phyloP scores from a whole-genome alignment of 2,329 filamentous ascomycete genomes.

The Cyanodermella asteris region DNA sequence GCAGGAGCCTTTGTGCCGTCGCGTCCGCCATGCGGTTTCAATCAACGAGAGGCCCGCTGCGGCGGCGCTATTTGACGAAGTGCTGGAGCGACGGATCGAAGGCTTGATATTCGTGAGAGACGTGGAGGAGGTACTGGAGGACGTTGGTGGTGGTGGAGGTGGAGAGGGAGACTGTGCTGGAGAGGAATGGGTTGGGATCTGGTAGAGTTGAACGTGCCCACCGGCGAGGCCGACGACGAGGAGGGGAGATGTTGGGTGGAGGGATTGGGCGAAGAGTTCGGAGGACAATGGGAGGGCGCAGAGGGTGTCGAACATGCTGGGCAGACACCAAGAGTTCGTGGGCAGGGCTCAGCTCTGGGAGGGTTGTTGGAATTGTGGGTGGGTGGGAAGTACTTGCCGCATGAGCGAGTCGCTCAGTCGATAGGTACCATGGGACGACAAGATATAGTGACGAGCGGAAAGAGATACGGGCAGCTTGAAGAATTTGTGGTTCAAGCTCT shows the following conservation, averaged over 20 bases:
- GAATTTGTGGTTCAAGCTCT: no score
- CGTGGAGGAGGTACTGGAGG: slow-evolving; percentile 19
- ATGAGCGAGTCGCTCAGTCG: no score
- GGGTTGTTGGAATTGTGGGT: no score
- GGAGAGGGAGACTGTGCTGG: slow-evolving; percentile 29
- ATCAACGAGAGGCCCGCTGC: slow-evolving; percentile 48
- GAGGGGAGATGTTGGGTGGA: slow-evolving; percentile 68
- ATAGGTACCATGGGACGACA: no score
- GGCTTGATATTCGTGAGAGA: no score
- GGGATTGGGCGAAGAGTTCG: slow-evolving; percentile 71
- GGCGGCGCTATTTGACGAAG: slow-evolving; percentile 11
- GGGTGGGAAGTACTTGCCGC: no score
- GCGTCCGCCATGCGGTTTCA: slow-evolving; percentile 66
- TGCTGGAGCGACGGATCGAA: no score
- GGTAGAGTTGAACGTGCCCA: slow-evolving; percentile 70
- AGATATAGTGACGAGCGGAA: no score
- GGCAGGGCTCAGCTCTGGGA: no score
- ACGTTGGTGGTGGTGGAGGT: slow-evolving; percentile 26
- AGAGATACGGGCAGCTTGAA: no score
- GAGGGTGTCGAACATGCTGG: slow-evolving; percentile 66
- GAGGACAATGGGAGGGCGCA: slow-evolving; percentile 70
- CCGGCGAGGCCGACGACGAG: slow-evolving; percentile 67
- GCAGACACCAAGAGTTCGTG: no score
- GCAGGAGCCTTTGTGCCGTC: slow-evolving; percentile 85
- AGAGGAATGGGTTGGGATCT: slow-evolving; percentile 28